phyloP scores from a whole-genome alignment of 1,284 basidiomycete species.

The Meira miltonrushii region DNA sequence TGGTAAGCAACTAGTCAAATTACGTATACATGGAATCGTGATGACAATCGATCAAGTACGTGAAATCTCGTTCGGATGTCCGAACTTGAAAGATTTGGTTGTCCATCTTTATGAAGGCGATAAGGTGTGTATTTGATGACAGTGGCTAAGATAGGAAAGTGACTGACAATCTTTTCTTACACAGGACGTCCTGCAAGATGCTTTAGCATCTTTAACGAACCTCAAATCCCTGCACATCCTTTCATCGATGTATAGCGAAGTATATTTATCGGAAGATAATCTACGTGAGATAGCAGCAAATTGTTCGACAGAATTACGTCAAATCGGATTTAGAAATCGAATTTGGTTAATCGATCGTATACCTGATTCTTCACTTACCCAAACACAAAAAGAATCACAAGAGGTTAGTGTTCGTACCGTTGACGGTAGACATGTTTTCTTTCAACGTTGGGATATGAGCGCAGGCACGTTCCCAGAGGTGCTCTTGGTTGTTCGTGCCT shows the following conservation, averaged over 20 bases:
- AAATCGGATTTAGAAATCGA: slow-evolving; percentile 46
- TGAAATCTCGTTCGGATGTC: slow-evolving; percentile 24
- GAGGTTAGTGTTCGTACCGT: not conserved
- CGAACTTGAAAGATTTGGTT: slow-evolving; percentile 33
- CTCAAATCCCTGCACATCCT: slow-evolving; percentile 38
- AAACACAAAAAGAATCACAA: not conserved
- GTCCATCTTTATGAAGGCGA: slow-evolving; percentile 45
- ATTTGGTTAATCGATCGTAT: slow-evolving; percentile 39
- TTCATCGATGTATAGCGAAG: slow-evolving; percentile 25
- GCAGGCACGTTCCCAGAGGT: slow-evolving; percentile 38
- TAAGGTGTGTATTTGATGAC: slow-evolving; percentile 18
- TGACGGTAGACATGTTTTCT: slow-evolving; percentile 4
- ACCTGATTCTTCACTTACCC: slow-evolving; percentile 7
- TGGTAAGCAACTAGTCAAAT: slow-evolving; percentile 22
- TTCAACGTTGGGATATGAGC: slow-evolving; percentile 33
- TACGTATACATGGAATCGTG: slow-evolving; percentile 42
- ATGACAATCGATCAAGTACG: slow-evolving; percentile 35
- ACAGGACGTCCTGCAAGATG: not conserved
- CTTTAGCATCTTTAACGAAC: slow-evolving; percentile 23
- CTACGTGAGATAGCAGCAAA: slow-evolving; percentile 25
- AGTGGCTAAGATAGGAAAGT: not conserved
- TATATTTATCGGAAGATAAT: slow-evolving; percentile 23
- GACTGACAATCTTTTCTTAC: not conserved
- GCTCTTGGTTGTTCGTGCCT: slow-evolving; percentile 33
- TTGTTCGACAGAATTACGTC: slow-evolving; percentile 24